Percentiles rank a stretch among this genome's conserved stretches.
Conservation (phyloP, 2,329 filamentous ascomycete species). For the Scedosporium dehoogii region DNA sequence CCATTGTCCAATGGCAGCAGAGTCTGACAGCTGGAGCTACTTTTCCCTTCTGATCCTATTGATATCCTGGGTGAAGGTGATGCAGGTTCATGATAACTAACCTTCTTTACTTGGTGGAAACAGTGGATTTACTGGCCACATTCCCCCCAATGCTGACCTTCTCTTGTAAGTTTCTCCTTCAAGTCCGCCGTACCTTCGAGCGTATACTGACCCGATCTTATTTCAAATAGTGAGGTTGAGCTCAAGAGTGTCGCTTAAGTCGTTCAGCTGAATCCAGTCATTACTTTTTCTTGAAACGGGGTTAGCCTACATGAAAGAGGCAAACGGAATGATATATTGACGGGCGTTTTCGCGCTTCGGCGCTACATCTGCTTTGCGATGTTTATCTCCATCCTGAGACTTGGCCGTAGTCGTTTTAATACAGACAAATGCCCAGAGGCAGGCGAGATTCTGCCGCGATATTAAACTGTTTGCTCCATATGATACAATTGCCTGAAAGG, state of each 20-base stretch:
- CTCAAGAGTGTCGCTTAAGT: slow-evolving; percentile 51
- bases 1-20: not conserved
- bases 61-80: not conserved
- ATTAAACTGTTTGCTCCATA: no score
- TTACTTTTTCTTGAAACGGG: not conserved
- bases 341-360: no score
- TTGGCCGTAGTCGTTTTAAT: no score
- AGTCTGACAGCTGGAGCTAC: not conserved
- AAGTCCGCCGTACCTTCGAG: not conserved
- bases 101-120: slow-evolving; percentile 3
- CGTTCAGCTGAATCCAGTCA: slow-evolving; percentile 1
- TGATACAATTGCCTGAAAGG: no score
- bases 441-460: no score
- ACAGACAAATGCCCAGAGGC: no score
- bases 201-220: not conserved
- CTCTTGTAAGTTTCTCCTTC: slow-evolving; percentile 62
- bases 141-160: slow-evolving; percentile 64
- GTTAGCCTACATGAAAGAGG: not conserved
- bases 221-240: slow-evolving; percentile 51
- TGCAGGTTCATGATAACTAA: not conserved
- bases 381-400: no score
- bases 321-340: not conserved
- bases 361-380: no score
- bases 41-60: not conserved
- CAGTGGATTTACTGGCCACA: slow-evolving; percentile 70